These are phyloP conservation scores for Fusarium palustre DNA, from an alignment of 2,329 filamentous ascomycete genomes.

Conservation along the genomic window DNA sequence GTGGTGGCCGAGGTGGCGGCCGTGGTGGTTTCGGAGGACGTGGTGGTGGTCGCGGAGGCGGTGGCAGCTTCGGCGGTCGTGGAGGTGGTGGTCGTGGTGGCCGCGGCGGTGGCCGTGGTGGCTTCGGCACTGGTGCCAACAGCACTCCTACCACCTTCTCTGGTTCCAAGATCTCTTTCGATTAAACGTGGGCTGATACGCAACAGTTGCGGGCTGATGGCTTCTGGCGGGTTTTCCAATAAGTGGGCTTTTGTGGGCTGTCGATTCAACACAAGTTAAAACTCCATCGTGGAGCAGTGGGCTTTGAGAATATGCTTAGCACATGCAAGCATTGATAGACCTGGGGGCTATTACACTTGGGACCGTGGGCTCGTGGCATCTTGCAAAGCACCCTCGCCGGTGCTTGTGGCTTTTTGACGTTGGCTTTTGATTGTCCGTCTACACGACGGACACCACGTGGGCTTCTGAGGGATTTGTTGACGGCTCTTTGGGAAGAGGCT, in stretches of 20 bases:
- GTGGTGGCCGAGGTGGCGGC: conserved; percentile 65
- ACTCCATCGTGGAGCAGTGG: conserved; percentile 57
- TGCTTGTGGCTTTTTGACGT: conserved; percentile 52
- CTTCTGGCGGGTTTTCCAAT: conserved; percentile 56
- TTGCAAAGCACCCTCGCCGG: conserved; percentile 31
- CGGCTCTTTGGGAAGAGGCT: conserved; percentile 50
- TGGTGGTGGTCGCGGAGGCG: conserved; percentile 60
- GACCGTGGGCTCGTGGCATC: conserved; percentile 56
- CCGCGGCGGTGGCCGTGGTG: conserved; percentile 56
- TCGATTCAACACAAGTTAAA: conserved; percentile 62
- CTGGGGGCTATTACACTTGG: conserved; percentile 64
- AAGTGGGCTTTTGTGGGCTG: conserved; percentile 65
- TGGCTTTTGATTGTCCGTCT: conserved; percentile 46
- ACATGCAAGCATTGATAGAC: conserved; percentile 61
- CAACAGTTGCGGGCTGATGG: conserved; percentile 55
- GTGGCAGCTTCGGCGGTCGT: conserved; percentile 60
- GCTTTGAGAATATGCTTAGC: conserved; percentile 64
- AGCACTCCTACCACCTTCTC: conserved; percentile 55
- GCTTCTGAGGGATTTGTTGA: conserved; percentile 58
- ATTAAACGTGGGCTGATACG: conserved; percentile 55
- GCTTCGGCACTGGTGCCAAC: conserved; percentile 40
- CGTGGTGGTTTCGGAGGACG: conserved; percentile 58
- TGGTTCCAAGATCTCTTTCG: conserved; percentile 84
- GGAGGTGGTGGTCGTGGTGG: conserved; percentile 60
- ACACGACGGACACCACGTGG: conserved; percentile 48